Evolutionary conservation across 345 rosid genomes (phyloP).

Genomic region (Pugionium dolabratum): DNA sequence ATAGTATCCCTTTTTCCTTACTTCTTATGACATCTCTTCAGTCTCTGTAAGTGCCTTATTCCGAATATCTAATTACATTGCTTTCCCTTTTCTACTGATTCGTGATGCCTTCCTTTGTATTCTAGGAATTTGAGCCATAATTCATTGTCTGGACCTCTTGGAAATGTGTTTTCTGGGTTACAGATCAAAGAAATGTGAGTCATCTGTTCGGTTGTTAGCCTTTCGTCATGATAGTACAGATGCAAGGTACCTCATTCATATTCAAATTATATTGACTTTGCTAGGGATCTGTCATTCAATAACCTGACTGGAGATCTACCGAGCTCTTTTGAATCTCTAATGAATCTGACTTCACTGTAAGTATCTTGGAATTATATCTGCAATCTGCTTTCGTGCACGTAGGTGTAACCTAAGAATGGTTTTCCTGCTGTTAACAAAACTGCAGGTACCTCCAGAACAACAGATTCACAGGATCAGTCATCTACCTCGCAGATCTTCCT

Average conservation of each 20-base stretch:
- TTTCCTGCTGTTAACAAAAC: conserved; percentile 24
- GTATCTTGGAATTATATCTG: conserved; percentile 5
- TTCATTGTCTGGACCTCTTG: conserved; percentile 72
- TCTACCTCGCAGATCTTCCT: conserved; percentile 72
- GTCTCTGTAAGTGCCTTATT: conserved; percentile 59
- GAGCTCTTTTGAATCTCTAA: conserved; percentile 70
- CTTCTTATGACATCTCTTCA: conserved; percentile 56
- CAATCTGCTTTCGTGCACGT: conserved; percentile 19
- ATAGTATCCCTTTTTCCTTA: conserved; percentile 66
- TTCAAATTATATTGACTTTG: conserved; percentile 6
- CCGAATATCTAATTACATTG: not conserved
- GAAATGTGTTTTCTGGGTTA: conserved; percentile 74
- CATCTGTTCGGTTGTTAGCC: conserved; percentile 2
- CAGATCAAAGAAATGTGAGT: conserved; percentile 74
- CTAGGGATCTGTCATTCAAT: conserved; percentile 89
- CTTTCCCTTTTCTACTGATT: conserved; percentile 6
- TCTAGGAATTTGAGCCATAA: conserved; percentile 91
- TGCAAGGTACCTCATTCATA: conserved; percentile 5
- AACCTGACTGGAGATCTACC: conserved; percentile 85
- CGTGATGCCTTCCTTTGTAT: conserved; percentile 25
- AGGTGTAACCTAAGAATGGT: conserved; percentile 3
- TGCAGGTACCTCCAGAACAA: conserved; percentile 83
- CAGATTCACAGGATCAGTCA: conserved; percentile 85
- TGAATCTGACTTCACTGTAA: conserved; percentile 73
- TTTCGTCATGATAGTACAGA: conserved; percentile 1